Evolutionary conservation across 768 basidiomycete species (phyloP).

Genomic region (Strobilomyces dryophilus): DNA sequence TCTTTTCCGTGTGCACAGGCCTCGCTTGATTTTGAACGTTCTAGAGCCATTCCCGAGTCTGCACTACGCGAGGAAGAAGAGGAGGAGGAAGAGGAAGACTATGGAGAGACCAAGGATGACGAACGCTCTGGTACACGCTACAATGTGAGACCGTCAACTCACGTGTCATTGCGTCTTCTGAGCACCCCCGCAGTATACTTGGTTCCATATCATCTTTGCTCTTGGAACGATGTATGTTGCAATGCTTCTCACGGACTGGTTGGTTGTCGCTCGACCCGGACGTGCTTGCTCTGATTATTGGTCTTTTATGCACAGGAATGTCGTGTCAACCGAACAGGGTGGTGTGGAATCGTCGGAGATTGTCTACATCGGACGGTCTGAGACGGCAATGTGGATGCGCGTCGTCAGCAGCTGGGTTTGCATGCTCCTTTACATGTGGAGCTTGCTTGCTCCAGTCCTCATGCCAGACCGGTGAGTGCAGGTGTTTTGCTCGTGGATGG

Average conservation of each 20-base stretch:
- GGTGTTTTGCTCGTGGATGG: not conserved
- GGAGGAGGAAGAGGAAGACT: constrained; percentile 67
- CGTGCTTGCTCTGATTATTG: not conserved
- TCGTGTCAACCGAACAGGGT: constrained; percentile 55
- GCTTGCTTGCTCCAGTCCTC: constrained; percentile 81
- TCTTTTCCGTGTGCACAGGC: not conserved
- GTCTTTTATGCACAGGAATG: constrained; percentile 49
- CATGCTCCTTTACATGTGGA: constrained; percentile 82
- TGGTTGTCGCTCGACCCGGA: constrained; percentile 29
- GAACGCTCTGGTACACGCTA: constrained; percentile 93
- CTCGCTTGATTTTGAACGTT: not conserved
- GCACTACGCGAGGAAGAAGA: constrained; percentile 82
- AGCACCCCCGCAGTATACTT: constrained; percentile 67
- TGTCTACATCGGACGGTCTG: constrained; percentile 92
- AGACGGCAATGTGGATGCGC: constrained; percentile 99
- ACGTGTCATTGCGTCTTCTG: not conserved
- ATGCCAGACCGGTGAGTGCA: constrained; percentile 78
- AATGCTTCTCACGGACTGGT: constrained; percentile 97
- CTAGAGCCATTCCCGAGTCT: constrained; percentile 87
- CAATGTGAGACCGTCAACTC: constrained; percentile 54
- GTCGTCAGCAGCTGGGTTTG: constrained; percentile 96
- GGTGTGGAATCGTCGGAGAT: constrained; percentile 55
- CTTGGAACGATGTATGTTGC: constrained; percentile 98
- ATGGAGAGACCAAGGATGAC: constrained; percentile 81
- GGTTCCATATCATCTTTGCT: constrained; percentile 98